These are phyloP conservation scores for Fusarium sp. DNA, from an alignment of 2,329 filamentous ascomycete species.

Conservation along the genomic window DNA sequence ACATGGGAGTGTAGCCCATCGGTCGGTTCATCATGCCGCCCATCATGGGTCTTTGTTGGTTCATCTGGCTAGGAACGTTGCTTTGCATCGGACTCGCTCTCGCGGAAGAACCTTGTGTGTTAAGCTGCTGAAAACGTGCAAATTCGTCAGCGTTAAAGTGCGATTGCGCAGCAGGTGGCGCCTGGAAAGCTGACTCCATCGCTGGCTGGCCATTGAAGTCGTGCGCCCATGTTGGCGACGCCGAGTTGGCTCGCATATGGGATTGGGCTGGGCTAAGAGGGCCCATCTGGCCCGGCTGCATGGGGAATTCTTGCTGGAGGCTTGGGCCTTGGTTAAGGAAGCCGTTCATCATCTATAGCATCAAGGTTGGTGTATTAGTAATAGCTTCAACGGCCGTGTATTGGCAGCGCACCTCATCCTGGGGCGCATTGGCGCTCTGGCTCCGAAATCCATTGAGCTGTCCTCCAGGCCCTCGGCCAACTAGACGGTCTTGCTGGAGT, in stretches of 20 bases:
- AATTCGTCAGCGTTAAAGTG: conserved; percentile 87
- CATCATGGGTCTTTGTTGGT: conserved; percentile 71
- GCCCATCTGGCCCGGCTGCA: conserved; percentile 57
- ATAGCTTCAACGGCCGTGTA: conserved; percentile 26
- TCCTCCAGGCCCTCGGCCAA: conserved; percentile 75
- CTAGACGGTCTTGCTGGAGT: conserved; percentile 87
- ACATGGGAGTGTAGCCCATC: conserved; percentile 65
- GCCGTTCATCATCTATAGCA: conserved; percentile 83
- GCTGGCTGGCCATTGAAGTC: conserved; percentile 67
- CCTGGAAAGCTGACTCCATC: conserved; percentile 77
- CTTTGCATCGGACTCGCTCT: conserved; percentile 69
- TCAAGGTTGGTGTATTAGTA: conserved; percentile 42
- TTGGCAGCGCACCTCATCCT: conserved; percentile 71
- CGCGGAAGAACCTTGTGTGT: conserved; percentile 61
- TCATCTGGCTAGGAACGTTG: conserved; percentile 56
- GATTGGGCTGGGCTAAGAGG: conserved; percentile 61
- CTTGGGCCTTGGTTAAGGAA: conserved; percentile 84
- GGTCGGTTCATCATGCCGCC: conserved; percentile 61
- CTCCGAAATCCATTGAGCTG: conserved; percentile 82
- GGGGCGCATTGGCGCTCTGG: conserved; percentile 71
- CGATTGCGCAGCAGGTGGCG: conserved; percentile 60
- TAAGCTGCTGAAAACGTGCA: conserved; percentile 82
- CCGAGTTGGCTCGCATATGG: conserved; percentile 62
- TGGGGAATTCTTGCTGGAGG: conserved; percentile 63
- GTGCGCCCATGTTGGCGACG: conserved; percentile 64